Evolutionary conservation across 129 eudicot genomes (phyloP), one percentile per base, ranked within the genome.

Genomic region (Saussurea involucrata): DNA sequence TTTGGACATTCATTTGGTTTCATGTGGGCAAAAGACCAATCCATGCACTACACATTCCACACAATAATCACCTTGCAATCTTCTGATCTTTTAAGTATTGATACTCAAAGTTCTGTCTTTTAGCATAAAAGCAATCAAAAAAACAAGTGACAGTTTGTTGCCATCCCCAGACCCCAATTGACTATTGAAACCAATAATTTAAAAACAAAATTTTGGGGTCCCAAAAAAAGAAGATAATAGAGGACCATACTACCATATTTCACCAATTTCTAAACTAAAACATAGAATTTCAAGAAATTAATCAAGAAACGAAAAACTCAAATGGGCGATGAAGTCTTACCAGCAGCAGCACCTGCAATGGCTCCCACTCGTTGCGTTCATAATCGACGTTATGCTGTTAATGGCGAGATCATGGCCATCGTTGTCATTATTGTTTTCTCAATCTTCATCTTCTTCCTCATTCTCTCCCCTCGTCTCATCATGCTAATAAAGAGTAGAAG

Each of bases 371-470:
- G 17, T 72, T 72, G 24, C 10, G 24, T 24, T 44, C 40, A 17
- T 65, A 65, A 72, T 33, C 83, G 44, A 12, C 20, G 63, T 60
- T 76, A 66, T 21, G 80, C 31, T 37, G 15, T 80, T 4, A 75
- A 80, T 37, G 84, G 84, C 0, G 79, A 80, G 64, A 80, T 80
- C 33, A 73, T 80, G 75, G 28, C 79, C n/a, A 17, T 80, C 40
- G 79, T 66, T 55, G 46, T 67, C 42, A 73, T 80, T 73, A 67
- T 27, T 27, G 24, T 73, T 20, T 80, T 73, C 84, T 34, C 20
- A 21, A 31, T 74, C 70, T 66, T 73, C 64, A 28, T 80, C 18
- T 22, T 73, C n/a, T 55, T 34, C 7, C 24, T 80, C 4, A 4
- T 78, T 71, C 10, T 73, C 7, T 31, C 79, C 25, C 74, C 75